These are phyloP conservation scores for Fusarium fujikuroi DNA, from an alignment of 2,329 filamentous ascomycete species.

Conservation along the genomic window DNA sequence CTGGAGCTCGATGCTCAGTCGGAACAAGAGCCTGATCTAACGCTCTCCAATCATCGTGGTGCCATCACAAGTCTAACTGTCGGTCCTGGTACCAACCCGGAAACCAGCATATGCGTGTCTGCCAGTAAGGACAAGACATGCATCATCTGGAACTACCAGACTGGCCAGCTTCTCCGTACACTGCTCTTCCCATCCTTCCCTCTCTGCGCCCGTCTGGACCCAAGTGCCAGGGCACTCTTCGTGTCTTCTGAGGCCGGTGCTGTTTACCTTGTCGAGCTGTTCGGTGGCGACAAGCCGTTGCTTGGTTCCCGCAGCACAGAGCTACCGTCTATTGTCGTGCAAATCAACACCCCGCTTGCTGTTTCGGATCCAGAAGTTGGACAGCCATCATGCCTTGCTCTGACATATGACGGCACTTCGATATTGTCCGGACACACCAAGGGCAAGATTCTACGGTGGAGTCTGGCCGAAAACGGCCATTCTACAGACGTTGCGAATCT, in stretches of 20 bases:
- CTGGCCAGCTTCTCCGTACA: constrained; percentile 80
- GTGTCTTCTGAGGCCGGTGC: constrained; percentile 83
- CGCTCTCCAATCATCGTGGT: constrained; percentile 80
- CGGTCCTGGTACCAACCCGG: constrained; percentile 73
- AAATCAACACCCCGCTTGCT: constrained; percentile 64
- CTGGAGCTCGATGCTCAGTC: constrained; percentile 67
- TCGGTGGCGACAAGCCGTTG: constrained; percentile 63
- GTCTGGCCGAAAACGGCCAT: constrained; percentile 76
- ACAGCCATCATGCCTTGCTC: constrained; percentile 71
- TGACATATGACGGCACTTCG: constrained; percentile 85
- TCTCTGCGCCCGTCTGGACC: constrained; percentile 79
- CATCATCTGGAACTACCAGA: constrained; percentile 92
- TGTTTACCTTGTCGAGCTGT: constrained; percentile 82
- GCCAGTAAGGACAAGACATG: constrained; percentile 87
- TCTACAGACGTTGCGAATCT: constrained; percentile 75
- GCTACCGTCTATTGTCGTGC: constrained; percentile 67
- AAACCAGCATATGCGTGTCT: constrained; percentile 85
- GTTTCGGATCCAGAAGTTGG: constrained; percentile 71
- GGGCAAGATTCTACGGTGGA: constrained; percentile 85
- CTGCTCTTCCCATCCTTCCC: constrained; percentile 81
- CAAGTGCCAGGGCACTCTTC: constrained; percentile 84
- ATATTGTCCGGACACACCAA: constrained; percentile 83
- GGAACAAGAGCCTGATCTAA: constrained; percentile 76
- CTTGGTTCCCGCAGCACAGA: constrained; percentile 64
- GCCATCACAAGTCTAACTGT: constrained; percentile 73